Percentiles rank a stretch among this genome's conserved stretches.
Evolutionary conservation across 2,329 filamentous ascomycete species (phyloP).

Genomic region (Alternaria sp.): DNA sequence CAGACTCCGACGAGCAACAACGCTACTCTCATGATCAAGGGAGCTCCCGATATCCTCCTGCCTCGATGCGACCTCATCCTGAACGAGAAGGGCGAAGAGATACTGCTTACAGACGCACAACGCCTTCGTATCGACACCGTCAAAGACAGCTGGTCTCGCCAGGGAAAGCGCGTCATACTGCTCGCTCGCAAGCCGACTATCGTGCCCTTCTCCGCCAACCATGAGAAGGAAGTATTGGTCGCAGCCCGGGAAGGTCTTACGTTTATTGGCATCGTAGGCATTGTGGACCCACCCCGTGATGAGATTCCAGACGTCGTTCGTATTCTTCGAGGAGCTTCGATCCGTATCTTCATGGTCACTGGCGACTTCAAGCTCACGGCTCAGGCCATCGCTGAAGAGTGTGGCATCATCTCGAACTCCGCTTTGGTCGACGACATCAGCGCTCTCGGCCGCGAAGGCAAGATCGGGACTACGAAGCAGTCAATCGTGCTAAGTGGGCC

Average conservation of each 20-base stretch:
- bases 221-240: conserved; percentile 64
- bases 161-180: conserved; percentile 72
- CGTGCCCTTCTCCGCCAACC: conserved; percentile 52
- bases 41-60: conserved; percentile 76
- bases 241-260: conserved; percentile 58
- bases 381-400: conserved; percentile 73
- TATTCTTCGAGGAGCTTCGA: conserved; percentile 72
- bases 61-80: conserved; percentile 66
- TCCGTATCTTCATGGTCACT: conserved; percentile 83
- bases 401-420: conserved; percentile 69
- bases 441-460: conserved; percentile 54
- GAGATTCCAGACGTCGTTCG: conserved; percentile 65
- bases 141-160: conserved; percentile 72
- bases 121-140: conserved; percentile 59
- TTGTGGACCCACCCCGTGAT: conserved; percentile 65
- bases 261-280: conserved; percentile 63
- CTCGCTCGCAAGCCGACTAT: conserved; percentile 66
- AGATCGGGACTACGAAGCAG: conserved; percentile 28
- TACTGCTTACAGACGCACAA: conserved; percentile 55
- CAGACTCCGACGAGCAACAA: conserved; percentile 37
- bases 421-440: conserved; percentile 60
- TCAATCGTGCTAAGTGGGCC: conserved; percentile 44
- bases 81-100: conserved; percentile 60
- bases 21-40: conserved; percentile 73
- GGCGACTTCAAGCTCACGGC: conserved; percentile 80